phyloP scores from a whole-genome alignment of 164 flowering plant species.

The Piper longum region DNA sequence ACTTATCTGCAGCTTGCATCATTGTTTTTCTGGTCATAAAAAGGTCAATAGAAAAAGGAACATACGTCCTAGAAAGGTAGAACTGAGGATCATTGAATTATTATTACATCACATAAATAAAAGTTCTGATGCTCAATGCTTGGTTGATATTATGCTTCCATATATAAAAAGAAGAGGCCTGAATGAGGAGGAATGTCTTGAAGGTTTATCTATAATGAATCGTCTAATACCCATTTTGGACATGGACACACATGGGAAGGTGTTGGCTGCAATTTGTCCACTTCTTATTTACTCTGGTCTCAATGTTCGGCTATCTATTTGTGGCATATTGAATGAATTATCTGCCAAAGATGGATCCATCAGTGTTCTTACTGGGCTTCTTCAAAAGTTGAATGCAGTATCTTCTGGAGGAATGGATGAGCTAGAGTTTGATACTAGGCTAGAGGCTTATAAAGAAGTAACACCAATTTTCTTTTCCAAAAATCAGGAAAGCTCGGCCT shows the following conservation, averaged over 20 bases:
- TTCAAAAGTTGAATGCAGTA: constrained; percentile 56
- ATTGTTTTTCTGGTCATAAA: constrained; percentile 26
- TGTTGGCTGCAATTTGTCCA: constrained; percentile 44
- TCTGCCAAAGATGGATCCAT: constrained; percentile 46
- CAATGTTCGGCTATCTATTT: constrained; percentile 37
- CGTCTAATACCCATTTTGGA: constrained; percentile 36
- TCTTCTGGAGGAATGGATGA: constrained; percentile 48
- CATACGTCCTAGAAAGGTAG: constrained; percentile 39
- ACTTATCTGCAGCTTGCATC: constrained; percentile 52
- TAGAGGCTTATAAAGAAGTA: constrained; percentile 59
- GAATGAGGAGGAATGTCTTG: constrained; percentile 35
- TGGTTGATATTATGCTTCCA: constrained; percentile 62
- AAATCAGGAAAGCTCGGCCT: constrained; percentile 34
- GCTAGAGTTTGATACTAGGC: constrained; percentile 56
- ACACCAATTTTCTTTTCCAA: constrained; percentile 26
- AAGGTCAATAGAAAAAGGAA: constrained; percentile 38
- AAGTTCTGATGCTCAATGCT: constrained; percentile 29
- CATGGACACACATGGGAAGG: constrained; percentile 20
- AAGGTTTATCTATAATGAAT: constrained; percentile 42
- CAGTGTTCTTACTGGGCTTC: constrained; percentile 46
- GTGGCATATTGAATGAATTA: constrained; percentile 51
- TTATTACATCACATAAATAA: constrained; percentile 47
- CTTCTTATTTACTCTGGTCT: constrained; percentile 43
- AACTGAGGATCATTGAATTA: constrained; percentile 44
- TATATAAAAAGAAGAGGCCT: constrained; percentile 28